Conservation (phyloP, 2,329 filamentous ascomycete genomes). For the Hirsutella rhossiliensis region DNA sequence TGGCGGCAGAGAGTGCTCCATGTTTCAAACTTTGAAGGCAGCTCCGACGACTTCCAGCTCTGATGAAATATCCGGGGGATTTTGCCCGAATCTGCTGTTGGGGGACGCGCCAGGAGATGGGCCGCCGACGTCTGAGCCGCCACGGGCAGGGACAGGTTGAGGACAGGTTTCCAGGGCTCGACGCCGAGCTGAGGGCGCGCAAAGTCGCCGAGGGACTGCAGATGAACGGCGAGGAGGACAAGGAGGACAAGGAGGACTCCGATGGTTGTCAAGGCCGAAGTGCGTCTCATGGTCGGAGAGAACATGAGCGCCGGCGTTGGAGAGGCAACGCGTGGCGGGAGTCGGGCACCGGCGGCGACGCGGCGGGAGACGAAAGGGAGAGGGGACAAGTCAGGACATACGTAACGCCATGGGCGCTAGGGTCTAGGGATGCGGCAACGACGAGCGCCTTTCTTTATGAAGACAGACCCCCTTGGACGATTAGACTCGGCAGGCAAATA, state of each 20-base stretch:
- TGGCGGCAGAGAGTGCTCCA: conserved; percentile 19
- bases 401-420: no score
- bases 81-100: neutral
- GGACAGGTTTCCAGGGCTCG: neutral
- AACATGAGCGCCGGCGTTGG: neutral
- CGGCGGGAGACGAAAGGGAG: no score
- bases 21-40: conserved; percentile 14
- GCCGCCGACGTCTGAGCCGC: neutral
- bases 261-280: neutral
- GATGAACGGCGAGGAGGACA: neutral
- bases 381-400: no score
- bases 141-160: neutral
- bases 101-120: neutral
- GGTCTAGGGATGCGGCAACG: no score
- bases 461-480: no score
- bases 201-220: neutral
- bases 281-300: neutral
- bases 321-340: neutral
- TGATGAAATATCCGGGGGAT: conserved; percentile 26
- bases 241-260: neutral
- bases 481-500: no score
- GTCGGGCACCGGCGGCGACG: no score
- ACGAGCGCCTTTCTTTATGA: no score
- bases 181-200: neutral
- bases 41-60: conserved; percentile 12